Evolutionary conservation across 139 green algal genomes (phyloP), one percentile per base, ranked within the genome.

Genomic region (Micromonas pusilla): DNA sequence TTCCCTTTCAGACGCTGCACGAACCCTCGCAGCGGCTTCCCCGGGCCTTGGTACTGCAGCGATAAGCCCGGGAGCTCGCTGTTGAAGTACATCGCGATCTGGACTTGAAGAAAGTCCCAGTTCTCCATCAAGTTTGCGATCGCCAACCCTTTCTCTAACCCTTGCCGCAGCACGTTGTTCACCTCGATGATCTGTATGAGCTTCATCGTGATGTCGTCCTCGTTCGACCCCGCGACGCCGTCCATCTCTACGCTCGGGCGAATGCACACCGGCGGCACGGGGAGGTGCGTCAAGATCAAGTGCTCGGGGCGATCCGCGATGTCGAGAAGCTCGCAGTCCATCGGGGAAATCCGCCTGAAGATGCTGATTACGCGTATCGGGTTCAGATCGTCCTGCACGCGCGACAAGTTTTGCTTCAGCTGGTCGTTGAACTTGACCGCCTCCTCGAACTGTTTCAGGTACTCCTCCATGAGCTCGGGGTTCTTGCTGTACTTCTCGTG

Each of bases 1-100:
- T 99, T 99, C 81, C 95, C 95, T 87, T 99, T 99, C 4, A 99
- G 87, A 26, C 95, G 88, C 90, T 99, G 95, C 83, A 98, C 94
- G 81, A 99, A 97, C 33, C 95, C 95, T 0, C 91, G 80, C 36
- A 92, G 86, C 2, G 92, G 93, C 83, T 96, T 93, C 52, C 85
- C 86, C 1, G 85, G 79, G 30, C 82, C 78, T 76, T 94, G 89
- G 81, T 91, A 89, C 78, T 88, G 85, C 37, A 72, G 52, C 0
- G 87, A 86, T 32, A 99, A 78, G 0, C 95, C 95, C 0, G 95
- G 95, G 70, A 98, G 83, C 83, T 98, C 95, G 28, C 57, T 84
- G 85, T 99, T 98, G 85, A 99, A 96, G 74, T 94, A 92, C 85
- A 91, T 90, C 30, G 91, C 93, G 53, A 77, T 86, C 74, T 93